A percentile compares a stretch with the other conserved stretches of the same genome.
These are phyloP conservation scores for Rhodocollybia butyracea DNA, from an alignment of 768 basidiomycete species.

Conservation along the genomic window DNA sequence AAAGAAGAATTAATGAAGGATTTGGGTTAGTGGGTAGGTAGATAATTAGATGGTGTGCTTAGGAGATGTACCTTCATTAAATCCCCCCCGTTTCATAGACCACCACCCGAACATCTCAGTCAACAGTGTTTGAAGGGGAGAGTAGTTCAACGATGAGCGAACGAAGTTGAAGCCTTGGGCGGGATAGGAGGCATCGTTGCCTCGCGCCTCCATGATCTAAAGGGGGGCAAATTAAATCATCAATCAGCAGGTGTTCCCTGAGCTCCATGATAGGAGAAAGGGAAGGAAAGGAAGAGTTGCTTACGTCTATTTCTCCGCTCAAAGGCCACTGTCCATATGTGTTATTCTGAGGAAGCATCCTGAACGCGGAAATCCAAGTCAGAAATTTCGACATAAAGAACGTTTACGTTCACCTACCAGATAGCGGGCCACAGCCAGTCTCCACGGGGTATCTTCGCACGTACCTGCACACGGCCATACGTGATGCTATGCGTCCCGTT, in stretches of 20 bases:
- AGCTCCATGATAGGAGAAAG: conserved; percentile 15
- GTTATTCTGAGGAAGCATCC: conserved; percentile 65
- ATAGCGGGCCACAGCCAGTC: conserved; percentile 51
- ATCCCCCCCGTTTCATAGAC: conserved; percentile 48
- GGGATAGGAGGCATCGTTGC: conserved; percentile 54
- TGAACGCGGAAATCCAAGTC: too few species aligned
- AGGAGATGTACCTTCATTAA: conserved; percentile 17
- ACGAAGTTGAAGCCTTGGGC: conserved; percentile 58
- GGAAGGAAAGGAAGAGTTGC: conserved; percentile 23
- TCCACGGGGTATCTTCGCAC: conserved; percentile 59
- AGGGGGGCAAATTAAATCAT: conserved; percentile 39
- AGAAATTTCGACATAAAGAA: too few species aligned
- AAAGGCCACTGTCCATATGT: conserved; percentile 64
- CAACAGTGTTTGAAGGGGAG: conserved; percentile 42
- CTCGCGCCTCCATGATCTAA: conserved; percentile 54
- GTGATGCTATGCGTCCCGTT: conserved; percentile 52
- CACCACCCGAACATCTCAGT: conserved; percentile 64
- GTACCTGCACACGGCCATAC: conserved; percentile 23
- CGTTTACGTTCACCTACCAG: too few species aligned
- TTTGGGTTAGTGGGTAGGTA: conserved; percentile 37
- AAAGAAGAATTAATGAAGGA: neutral
- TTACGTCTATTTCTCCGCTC: conserved; percentile 50
- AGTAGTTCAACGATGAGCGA: conserved; percentile 67
- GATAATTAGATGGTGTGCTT: too few species aligned
- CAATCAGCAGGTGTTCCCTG: too few species aligned